Percentiles rank a stretch among this genome's conserved stretches.
phyloP scores from a whole-genome alignment of 768 basidiomycete genomes.

The Tephrocybe sp. region DNA sequence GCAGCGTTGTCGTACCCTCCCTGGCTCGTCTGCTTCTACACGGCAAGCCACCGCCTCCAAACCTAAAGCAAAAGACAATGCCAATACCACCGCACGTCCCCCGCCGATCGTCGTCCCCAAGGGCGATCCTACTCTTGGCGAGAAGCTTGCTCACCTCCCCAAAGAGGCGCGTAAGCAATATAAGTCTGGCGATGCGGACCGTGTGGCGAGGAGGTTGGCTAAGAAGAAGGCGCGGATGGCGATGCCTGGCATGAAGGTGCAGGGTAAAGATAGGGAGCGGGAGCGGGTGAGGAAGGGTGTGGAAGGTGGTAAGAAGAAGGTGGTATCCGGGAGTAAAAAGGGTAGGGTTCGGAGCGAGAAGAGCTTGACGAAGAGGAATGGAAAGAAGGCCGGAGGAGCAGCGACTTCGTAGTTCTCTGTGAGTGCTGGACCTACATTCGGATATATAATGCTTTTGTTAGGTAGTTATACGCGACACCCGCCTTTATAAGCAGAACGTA shows the following conservation, averaged over 20 bases:
- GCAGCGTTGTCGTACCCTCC: conserved; percentile 83
- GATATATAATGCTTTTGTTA: no score
- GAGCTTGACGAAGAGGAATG: conserved; percentile 53
- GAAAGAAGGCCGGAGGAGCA: conserved; percentile 45
- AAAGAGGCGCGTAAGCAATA: conserved; percentile 85
- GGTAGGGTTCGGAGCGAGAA: conserved; percentile 54
- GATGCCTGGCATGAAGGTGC: conserved; percentile 35
- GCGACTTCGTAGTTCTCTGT: neutral
- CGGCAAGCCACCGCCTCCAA: conserved; percentile 23
- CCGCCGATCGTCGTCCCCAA: conserved; percentile 50
- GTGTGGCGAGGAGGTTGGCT: conserved; percentile 79
- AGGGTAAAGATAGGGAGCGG: conserved; percentile 45
- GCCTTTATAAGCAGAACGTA: no score
- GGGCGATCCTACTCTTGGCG: conserved; percentile 82
- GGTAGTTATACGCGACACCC: no score
- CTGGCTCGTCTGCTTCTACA: conserved; percentile 35
- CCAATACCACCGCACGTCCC: conserved; percentile 15
- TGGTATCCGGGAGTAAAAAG: conserved; percentile 38
- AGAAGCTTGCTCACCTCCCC: conserved; percentile 70
- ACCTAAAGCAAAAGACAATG: conserved; percentile 14
- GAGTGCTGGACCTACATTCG: no score
- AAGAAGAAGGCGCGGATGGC: conserved; percentile 81
- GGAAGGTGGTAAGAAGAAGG: conserved; percentile 30
- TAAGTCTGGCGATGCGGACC: conserved; percentile 79
- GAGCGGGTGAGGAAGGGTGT: conserved; percentile 45